Conservation (phyloP, 306 rosid species). For the Gleditsia sinensis region DNA sequence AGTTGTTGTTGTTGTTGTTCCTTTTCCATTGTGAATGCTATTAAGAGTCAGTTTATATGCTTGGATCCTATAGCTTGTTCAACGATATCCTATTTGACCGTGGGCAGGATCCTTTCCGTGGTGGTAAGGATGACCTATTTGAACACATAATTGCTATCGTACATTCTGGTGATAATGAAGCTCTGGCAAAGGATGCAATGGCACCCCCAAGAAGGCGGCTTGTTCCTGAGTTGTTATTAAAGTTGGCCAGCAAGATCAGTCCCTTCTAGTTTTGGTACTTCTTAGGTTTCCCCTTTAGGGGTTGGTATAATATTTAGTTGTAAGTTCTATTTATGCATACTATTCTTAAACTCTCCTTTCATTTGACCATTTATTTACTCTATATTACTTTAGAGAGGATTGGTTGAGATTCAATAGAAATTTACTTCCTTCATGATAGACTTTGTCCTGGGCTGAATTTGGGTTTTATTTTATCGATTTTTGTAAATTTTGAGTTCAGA, state of each 20-base stretch:
- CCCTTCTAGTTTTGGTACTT: slow-evolving; percentile 61
- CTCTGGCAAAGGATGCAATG: slow-evolving; percentile 61
- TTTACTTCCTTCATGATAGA: no score
- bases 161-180: slow-evolving; percentile 74
- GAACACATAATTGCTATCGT: slow-evolving; percentile 63
- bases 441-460: no score
- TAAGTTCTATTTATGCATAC: neutral
- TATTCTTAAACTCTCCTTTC: no score
- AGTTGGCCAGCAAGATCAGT: slow-evolving; percentile 67
- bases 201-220: slow-evolving; percentile 78
- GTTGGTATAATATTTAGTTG: no score
- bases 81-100: neutral
- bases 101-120: slow-evolving; percentile 91
- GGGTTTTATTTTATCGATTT: no score
- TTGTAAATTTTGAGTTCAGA: no score
- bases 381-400: neutral
- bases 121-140: slow-evolving; percentile 82
- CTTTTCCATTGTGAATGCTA: slow-evolving; percentile 14
- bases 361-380: neutral
- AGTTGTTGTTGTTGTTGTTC: no score
- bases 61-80: neutral
- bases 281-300: slow-evolving; percentile 7
- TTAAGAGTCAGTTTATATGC: slow-evolving; percentile 2
- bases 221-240: slow-evolving; percentile 81
- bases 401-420: no score